These are phyloP conservation scores for Quercus aquifolioides DNA, from an alignment of 306 rosid genomes.

Conservation along the genomic window DNA sequence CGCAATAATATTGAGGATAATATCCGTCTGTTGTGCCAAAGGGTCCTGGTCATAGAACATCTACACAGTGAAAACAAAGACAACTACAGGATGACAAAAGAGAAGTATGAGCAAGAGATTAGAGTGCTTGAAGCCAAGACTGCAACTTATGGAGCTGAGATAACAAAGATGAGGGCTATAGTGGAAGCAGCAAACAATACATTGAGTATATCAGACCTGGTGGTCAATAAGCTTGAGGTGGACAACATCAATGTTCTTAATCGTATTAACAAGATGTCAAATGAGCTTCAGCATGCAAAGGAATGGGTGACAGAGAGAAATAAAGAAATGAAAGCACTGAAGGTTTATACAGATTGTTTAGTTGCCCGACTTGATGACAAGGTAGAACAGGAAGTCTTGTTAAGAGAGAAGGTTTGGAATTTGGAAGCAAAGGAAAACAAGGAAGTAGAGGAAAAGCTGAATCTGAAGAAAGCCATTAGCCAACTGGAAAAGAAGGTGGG, in stretches of 20 bases:
- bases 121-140: constrained; percentile 33
- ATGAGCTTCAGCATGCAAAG: constrained; percentile 44
- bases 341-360: constrained; percentile 22
- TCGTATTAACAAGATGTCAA: constrained; percentile 29
- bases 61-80: constrained; percentile 57
- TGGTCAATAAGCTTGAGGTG: constrained; percentile 31
- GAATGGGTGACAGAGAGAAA: constrained; percentile 40
- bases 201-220: constrained; percentile 25
- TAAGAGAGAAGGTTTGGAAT: constrained; percentile 52
- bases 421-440: constrained; percentile 54
- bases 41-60: constrained; percentile 70
- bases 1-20: constrained; percentile 49
- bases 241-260: constrained; percentile 9
- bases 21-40: constrained; percentile 49
- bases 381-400: constrained; percentile 48
- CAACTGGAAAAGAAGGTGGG: constrained; percentile 52
- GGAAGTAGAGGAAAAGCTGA: constrained; percentile 58
- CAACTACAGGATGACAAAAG: constrained; percentile 32
- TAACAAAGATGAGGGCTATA: constrained; percentile 8
- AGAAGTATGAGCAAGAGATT: constrained; percentile 45
- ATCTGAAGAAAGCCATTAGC: constrained; percentile 31
- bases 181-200: constrained; percentile 6
- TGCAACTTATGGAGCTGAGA: constrained; percentile 30
- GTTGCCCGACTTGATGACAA: constrained; percentile 29
- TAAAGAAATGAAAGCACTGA: constrained; percentile 31